phyloP scores from a whole-genome alignment of 2,329 filamentous ascomycete species.

The Penicillium paneum region DNA sequence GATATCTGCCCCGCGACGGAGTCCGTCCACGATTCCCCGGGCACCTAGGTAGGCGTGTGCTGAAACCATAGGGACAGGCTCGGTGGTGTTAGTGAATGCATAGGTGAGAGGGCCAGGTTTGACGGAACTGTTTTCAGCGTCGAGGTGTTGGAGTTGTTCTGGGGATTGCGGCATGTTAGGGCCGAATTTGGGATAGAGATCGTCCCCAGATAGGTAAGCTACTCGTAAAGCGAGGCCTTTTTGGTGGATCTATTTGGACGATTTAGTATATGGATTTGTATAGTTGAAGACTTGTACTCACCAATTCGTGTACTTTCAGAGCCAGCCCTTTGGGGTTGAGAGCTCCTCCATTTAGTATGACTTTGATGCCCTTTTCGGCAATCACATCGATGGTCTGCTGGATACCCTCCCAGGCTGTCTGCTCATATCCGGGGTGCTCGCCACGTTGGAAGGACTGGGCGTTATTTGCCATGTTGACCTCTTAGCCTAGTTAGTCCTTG shows the following conservation, averaged over 20 bases:
- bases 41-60: constrained; percentile 51
- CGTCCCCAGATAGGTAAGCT: constrained; percentile 48
- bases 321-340: constrained; percentile 55
- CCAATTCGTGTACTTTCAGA: constrained; percentile 43
- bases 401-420: constrained; percentile 51
- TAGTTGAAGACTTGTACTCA: constrained; percentile 13
- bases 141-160: constrained; percentile 41
- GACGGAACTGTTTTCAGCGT: constrained; percentile 40
- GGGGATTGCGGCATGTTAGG: constrained; percentile 32
- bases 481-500: constrained; percentile 24
- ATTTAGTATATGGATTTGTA: neutral
- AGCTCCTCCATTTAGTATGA: constrained; percentile 57
- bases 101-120: constrained; percentile 36
- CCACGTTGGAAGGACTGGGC: constrained; percentile 41
- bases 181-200: constrained; percentile 39
- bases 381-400: constrained; percentile 47
- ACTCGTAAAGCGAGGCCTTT: constrained; percentile 41
- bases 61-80: constrained; percentile 46
- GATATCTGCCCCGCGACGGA: constrained; percentile 41
- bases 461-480: constrained; percentile 49
- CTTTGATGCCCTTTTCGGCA: constrained; percentile 50
- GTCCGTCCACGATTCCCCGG: constrained; percentile 30
- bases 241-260: constrained; percentile 27
- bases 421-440: constrained; percentile 45
- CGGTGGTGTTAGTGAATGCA: constrained; percentile 40